These are phyloP conservation scores for Suhomyces sp. DNA, from an alignment of 805 yeast genomes.

Conservation along the genomic window DNA sequence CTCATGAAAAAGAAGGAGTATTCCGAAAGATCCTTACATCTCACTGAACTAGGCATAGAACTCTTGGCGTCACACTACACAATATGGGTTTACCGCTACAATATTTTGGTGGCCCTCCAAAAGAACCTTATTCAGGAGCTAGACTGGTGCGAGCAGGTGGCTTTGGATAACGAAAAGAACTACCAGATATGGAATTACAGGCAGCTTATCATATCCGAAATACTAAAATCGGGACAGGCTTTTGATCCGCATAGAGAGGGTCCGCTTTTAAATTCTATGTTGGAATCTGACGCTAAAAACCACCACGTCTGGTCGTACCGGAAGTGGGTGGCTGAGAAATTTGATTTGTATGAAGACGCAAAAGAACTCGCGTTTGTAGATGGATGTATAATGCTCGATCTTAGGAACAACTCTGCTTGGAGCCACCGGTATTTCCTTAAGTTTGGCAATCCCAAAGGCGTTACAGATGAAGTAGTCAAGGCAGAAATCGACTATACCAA, in stretches of 20 bases:
- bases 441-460: conserved; percentile 20
- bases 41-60: conserved; percentile 62
- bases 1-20: conserved; percentile 58
- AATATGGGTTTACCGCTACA: conserved; percentile 72
- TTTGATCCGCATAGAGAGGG: conserved; percentile 55
- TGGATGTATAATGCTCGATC: conserved; percentile 53
- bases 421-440: conserved; percentile 69
- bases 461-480: conserved; percentile 18
- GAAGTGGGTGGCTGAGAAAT: conserved; percentile 72
- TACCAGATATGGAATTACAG: conserved; percentile 98
- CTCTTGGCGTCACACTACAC: conserved; percentile 88
- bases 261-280: conserved; percentile 63
- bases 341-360: conserved; percentile 41
- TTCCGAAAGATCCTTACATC: conserved; percentile 65
- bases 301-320: conserved; percentile 96
- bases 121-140: conserved; percentile 52
- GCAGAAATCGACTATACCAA: conserved; percentile 56
- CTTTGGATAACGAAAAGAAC: conserved; percentile 78
- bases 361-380: conserved; percentile 54
- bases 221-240: conserved; percentile 17
- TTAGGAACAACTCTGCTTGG: conserved; percentile 93
- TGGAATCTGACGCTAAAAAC: conserved; percentile 79
- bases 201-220: conserved; percentile 53
- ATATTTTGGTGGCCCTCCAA: conserved; percentile 43
- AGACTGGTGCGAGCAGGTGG: conserved; percentile 75